These are phyloP conservation scores for Stentor coeruleus DNA, from an alignment of 73 alveolate species.

Conservation along the genomic window DNA sequence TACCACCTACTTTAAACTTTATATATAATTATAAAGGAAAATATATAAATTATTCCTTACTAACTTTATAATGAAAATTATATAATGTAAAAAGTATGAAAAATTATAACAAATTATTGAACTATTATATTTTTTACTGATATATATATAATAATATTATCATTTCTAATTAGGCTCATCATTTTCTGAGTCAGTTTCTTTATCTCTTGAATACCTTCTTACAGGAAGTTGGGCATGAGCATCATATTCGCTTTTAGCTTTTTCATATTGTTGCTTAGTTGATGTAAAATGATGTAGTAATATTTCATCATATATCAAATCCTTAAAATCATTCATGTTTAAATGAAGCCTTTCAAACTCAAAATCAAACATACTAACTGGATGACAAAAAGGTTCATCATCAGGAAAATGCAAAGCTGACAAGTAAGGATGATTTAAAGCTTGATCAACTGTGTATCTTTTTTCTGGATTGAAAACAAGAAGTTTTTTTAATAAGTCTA, in stretches of 20 bases:
- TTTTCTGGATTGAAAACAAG: slow-evolving; percentile 69
- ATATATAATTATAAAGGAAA: too few species aligned
- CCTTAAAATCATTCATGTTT: slow-evolving; percentile 39
- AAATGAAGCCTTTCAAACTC: slow-evolving; percentile 53
- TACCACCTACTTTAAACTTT: too few species aligned
- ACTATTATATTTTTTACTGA: too few species aligned
- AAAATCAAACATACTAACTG: slow-evolving; percentile 45
- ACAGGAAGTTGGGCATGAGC: not conserved
- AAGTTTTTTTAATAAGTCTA: slow-evolving; percentile 39
- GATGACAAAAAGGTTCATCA: slow-evolving; percentile 59
- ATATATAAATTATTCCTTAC: too few species aligned
- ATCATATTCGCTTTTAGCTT: slow-evolving; percentile 21
- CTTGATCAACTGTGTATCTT: slow-evolving; percentile 86
- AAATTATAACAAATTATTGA: too few species aligned
- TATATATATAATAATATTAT: too few species aligned
- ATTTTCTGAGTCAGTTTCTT: not conserved
- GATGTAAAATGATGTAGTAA: slow-evolving; percentile 40
- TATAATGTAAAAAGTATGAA: too few species aligned
- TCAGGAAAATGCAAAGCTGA: slow-evolving; percentile 63
- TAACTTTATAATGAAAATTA: too few species aligned
- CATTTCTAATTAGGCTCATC: not conserved
- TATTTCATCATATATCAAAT: slow-evolving; percentile 48
- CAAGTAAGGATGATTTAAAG: slow-evolving; percentile 85
- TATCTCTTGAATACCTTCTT: not conserved
- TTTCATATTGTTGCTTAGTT: slow-evolving; percentile 38